Evolutionary conservation across 2,329 filamentous ascomycete species (phyloP), one percentile per base, ranked within the genome.

Genomic region (Verticillium albo-atrum): DNA sequence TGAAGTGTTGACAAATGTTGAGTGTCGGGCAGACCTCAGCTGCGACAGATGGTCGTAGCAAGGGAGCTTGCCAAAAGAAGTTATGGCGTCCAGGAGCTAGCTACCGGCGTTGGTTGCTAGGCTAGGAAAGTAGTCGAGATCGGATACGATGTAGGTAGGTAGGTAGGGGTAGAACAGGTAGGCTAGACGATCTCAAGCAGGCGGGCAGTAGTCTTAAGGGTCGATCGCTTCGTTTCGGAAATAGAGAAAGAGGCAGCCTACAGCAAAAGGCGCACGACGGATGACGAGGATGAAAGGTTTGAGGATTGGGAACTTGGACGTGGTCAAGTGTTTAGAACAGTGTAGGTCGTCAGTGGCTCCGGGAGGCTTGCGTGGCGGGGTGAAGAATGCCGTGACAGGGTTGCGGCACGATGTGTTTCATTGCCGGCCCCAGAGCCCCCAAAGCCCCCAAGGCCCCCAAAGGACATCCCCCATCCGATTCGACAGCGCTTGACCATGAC

Each of bases 321-420:
- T 47, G 37, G n/a, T 47, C 37, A 47, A 23, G 37, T 47, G 37
- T 47, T 47, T 47, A 23, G 20, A 23, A n/a, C 7, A 7, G 9
- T 20, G 20, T 12, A 9, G 37, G n/a, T 47, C 37, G 37, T 47
- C 37, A 54, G 52, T 32, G 27, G 28, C n/a, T 32, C 12, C 30
- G 10, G n/a, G 15, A 26, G 15, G 54, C 54, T 56, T 56, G 54
- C 35, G 54, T 56, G 54, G 54, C 54, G 54, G 54, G 30, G 34
- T 42, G 54, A 28, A 15, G n/a, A 26, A 37, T 27, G 34, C 54
- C 37, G 35, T 56, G 34, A 56, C 54, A 56, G 26, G 52, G 32
- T 47, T 35, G 54, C 54, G 34, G 54, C 54, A 37, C 25, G 34
- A 35, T 28, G 54, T 37, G 54, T 56, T 56, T 56, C 54, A 56